These are phyloP conservation scores for Aspergillus jensenii DNA, from an alignment of 2,329 filamentous ascomycete species.

Conservation along the genomic window DNA sequence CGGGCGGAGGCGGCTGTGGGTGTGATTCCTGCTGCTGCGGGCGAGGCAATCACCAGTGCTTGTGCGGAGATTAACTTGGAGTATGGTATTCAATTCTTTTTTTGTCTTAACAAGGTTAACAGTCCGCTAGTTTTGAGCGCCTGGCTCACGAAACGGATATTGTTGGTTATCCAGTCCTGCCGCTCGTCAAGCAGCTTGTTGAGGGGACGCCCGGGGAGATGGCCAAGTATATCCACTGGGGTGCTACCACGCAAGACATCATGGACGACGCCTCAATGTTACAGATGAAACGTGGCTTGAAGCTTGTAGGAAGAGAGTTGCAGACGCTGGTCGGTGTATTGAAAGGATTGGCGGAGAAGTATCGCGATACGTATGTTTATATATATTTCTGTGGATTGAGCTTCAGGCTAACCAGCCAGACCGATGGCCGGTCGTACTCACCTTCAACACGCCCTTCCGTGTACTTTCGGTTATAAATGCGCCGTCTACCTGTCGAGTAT, in stretches of 20 bases:
- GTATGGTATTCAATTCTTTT: not conserved
- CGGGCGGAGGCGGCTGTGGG: conserved; percentile 50
- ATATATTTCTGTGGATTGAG: not conserved
- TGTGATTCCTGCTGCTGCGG: conserved; percentile 46
- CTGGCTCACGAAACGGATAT: conserved; percentile 50
- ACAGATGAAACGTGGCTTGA: conserved; percentile 51
- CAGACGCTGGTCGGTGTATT: not conserved
- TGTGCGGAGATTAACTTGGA: conserved; percentile 26
- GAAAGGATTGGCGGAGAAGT: not conserved
- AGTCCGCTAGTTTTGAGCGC: conserved; percentile 31
- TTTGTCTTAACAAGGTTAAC: not conserved
- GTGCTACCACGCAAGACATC: conserved; percentile 58
- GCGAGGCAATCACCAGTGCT: conserved; percentile 37
- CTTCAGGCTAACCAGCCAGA: conserved; percentile 9
- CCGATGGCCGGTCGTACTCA: conserved; percentile 58
- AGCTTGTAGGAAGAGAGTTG: conserved; percentile 37
- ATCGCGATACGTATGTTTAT: conserved; percentile 4
- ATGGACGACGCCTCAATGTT: conserved; percentile 55
- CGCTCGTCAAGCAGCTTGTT: conserved; percentile 50
- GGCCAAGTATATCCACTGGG: conserved; percentile 54
- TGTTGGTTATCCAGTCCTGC: conserved; percentile 55
- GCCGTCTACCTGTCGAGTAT: conserved; percentile 53
- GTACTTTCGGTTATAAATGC: conserved; percentile 49
- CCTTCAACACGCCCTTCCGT: conserved; percentile 55
- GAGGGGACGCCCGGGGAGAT: conserved; percentile 28